A percentile compares a stretch with the other conserved stretches of the same genome.
Evolutionary conservation across 805 yeast species (phyloP).

Genomic region (Huiozyma sinensis): DNA sequence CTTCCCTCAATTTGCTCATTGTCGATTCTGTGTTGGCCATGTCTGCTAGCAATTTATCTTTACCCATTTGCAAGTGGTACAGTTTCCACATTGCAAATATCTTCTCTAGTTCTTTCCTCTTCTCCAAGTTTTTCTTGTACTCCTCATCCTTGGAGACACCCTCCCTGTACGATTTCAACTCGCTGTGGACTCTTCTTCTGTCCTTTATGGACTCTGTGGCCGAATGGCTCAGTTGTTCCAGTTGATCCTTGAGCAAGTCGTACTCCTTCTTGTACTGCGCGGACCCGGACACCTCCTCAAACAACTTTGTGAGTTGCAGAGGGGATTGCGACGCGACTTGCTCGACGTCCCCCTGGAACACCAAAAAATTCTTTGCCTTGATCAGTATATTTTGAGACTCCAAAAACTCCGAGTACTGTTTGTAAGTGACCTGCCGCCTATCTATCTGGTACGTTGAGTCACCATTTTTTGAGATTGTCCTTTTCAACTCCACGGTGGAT

Average conservation of each 20-base stretch:
- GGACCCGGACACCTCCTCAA: conserved; percentile 83
- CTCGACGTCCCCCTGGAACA: conserved; percentile 95
- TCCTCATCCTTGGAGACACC: conserved; percentile 63
- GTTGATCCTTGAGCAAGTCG: conserved; percentile 50
- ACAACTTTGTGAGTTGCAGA: conserved; percentile 53
- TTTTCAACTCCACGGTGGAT: conserved; percentile 45
- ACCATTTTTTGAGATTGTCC: conserved; percentile 51
- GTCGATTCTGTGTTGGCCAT: conserved; percentile 19
- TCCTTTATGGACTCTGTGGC: conserved; percentile 56
- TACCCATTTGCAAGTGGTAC: conserved; percentile 43
- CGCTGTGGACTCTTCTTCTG: conserved; percentile 60
- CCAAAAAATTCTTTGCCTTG: conserved; percentile 83
- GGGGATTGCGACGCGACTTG: conserved; percentile 84
- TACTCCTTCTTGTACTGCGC: conserved; percentile 55
- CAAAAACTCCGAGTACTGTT: conserved; percentile 54
- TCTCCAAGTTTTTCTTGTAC: conserved; percentile 45
- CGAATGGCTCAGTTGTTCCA: conserved; percentile 52
- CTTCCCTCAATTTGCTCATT: conserved; percentile 26
- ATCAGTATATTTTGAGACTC: conserved; percentile 73
- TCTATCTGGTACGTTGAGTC: conserved; percentile 59
- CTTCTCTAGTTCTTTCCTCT: conserved; percentile 38
- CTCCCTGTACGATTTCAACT: conserved; percentile 64
- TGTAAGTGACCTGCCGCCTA: conserved; percentile 46
- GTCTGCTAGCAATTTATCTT: conserved; percentile 15
- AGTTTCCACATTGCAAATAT: conserved; percentile 51